A percentile compares a stretch with the other conserved stretches of the same genome.
Conservation (phyloP, 257 asterid species). For the Solanum habrochaites region DNA sequence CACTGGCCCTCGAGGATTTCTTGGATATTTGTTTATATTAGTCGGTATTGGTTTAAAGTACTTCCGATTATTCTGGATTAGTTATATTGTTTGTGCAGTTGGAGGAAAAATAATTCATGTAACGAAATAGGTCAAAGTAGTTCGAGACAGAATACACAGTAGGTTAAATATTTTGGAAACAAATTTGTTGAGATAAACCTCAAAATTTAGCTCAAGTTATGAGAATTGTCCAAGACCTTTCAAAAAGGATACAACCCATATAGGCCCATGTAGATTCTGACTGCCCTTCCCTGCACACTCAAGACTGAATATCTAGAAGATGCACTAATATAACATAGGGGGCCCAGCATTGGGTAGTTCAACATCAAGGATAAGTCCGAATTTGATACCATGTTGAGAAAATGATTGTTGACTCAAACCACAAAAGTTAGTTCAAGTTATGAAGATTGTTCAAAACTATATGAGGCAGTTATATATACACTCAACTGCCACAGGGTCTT, state of each 20-base stretch:
- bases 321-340: neutral
- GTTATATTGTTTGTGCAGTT: neutral
- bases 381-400: neutral
- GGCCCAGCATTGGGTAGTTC: neutral
- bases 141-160: neutral
- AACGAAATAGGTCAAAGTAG: neutral
- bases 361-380: neutral
- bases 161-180: neutral
- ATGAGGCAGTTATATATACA: neutral
- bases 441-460: neutral
- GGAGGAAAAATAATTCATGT: neutral
- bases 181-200: neutral
- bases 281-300: neutral
- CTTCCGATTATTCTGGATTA: neutral
- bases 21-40: neutral
- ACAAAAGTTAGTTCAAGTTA: neutral
- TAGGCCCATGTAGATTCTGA: neutral
- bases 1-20: neutral
- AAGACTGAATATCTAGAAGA: neutral
- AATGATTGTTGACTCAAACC: neutral
- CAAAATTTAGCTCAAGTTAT: neutral
- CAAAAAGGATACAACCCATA: neutral
- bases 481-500: neutral
- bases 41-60: neutral
- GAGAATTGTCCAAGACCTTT: neutral